Evolutionary conservation across 257 asterid species (phyloP).

Genomic region (Misopates orontium): DNA sequence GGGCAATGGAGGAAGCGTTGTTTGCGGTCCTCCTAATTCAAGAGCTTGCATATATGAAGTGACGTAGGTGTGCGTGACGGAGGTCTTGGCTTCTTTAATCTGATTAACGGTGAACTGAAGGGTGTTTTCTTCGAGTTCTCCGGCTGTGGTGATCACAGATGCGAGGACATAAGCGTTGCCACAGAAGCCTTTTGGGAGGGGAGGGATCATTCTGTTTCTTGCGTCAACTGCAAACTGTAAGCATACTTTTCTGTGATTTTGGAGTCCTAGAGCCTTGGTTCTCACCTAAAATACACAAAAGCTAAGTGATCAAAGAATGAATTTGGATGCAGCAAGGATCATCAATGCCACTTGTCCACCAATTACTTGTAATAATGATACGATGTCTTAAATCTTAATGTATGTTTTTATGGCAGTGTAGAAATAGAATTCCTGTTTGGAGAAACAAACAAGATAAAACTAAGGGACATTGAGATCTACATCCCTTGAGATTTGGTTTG

Average conservation of each 20-base stretch:
- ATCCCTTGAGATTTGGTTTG: no score
- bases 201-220: conserved; percentile 28
- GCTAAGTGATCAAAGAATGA: background rate
- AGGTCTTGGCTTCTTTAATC: conserved; percentile 29
- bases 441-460: no score
- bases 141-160: conserved; percentile 27
- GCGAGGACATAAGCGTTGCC: conserved; percentile 38
- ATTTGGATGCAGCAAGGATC: no score
- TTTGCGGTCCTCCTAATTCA: conserved; percentile 16
- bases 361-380: no score
- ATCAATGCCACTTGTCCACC: no score
- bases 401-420: no score
- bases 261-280: conserved; percentile 30
- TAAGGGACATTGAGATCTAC: no score
- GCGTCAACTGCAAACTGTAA: conserved; percentile 36
- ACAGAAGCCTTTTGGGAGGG: conserved; percentile 27
- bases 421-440: no score
- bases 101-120: conserved; percentile 16
- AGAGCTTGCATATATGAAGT: conserved; percentile 25
- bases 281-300: conserved; percentile 20
- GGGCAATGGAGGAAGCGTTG: conserved; percentile 27
- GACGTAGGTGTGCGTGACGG: conserved; percentile 24
- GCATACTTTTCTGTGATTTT: conserved; percentile 27
- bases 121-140: conserved; percentile 30
- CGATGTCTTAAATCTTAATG: no score